These are phyloP conservation scores for Zygoascus tannicola DNA, from an alignment of 805 yeast species.

Conservation along the genomic window DNA sequence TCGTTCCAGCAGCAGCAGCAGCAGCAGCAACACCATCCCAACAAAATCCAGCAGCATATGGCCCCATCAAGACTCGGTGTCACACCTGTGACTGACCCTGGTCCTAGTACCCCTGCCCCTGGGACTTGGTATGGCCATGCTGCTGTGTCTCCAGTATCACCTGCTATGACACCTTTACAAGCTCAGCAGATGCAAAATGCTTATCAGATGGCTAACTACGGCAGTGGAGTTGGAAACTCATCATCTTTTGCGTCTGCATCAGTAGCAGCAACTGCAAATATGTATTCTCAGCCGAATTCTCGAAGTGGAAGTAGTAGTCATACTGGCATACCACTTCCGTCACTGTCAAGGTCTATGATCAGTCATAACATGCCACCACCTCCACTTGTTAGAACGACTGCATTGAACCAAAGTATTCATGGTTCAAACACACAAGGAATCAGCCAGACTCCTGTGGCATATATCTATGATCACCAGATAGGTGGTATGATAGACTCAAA, in stretches of 20 bases:
- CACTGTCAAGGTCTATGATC: not conserved
- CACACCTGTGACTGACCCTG: no score
- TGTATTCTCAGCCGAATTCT: not conserved
- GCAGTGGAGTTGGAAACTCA: no score
- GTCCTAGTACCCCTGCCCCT: no score
- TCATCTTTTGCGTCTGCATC: not conserved
- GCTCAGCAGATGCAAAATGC: not conserved
- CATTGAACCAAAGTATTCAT: conserved; percentile 14
- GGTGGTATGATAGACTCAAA: not conserved
- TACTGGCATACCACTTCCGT: not conserved
- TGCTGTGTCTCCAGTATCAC: no score
- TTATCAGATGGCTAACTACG: no score
- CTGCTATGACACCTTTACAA: not conserved
- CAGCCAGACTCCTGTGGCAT: not conserved
- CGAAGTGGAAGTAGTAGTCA: not conserved
- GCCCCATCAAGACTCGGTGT: no score
- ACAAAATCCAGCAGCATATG: no score
- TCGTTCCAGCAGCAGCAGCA: no score
- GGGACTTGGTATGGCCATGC: no score
- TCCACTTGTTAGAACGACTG: conserved; percentile 20
- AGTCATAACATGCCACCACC: conserved; percentile 11
- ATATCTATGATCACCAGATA: not conserved
- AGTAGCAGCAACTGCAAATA: not conserved
- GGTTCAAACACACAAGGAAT: not conserved
- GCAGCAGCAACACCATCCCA: no score